Base-by-base conservation (phyloP, 495 filamentous ascomycete species). In the Trichoderma virens region DNA sequence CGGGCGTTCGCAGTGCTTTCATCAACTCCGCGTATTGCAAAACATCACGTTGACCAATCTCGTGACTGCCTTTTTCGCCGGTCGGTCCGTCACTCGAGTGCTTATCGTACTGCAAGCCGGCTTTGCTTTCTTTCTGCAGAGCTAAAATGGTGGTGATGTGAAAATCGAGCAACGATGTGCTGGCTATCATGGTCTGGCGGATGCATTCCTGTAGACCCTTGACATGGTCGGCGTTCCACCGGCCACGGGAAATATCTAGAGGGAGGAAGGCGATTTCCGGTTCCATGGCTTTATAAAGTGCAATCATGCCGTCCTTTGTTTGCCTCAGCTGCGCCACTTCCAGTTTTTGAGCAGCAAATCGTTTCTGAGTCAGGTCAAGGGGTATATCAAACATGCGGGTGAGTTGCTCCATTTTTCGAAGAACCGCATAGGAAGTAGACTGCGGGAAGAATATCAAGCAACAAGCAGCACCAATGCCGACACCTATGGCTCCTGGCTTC, bases 401-500 rank as follows among this genome's bases (percentile, higher is more conserved):
- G 35, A 61, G 59, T 18, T 61, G 31, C 18, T 61, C 59, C 35
- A 39, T 61, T 25, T 61, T 61, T 9, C 35, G 31, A 8, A 61
- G 30, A 13, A 61, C 59, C 59, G 9, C 59, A 27, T 28, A 61
- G 30, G 59, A 61, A 8, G 59, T 61, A 7, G 59, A 61, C 59
- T 61, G 59, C 8, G 59, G 59, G 20, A 61, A 61, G 59, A 61
- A 39, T 16, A 61, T 23, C 4, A 61, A 18, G 59, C 59, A 61
- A 31, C 31, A 61, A n/a, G 31, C 59, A 27, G 59, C 59, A 2
- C 59, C 59, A 4, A 61, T 61, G 5, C 59, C 59, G 31, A 61
- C 31, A 6, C 59, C 59, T 25, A 39, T 39, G 18, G 59, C 59
- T 14, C 59, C 59, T n/a, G 59, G 59, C 31, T 61, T 61, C 31